Conservation (phyloP, 2,329 filamentous ascomycete genomes). For the Fusarium fracticaudum region DNA sequence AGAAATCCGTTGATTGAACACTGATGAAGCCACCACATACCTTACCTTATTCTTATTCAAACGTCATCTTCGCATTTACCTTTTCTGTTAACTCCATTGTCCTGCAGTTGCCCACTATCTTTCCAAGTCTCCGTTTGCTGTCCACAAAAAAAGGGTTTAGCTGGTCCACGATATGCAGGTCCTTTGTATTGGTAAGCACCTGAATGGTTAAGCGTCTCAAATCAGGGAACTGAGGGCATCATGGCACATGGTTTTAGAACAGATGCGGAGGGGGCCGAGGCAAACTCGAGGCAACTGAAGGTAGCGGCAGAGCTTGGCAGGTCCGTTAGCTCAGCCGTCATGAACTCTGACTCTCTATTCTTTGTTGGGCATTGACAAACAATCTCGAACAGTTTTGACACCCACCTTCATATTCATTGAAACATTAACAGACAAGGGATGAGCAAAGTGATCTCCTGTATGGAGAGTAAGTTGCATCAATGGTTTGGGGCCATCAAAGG, state of each 20-base stretch:
- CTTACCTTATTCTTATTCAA: neutral
- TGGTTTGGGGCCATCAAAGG: neutral
- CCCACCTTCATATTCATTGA: neutral
- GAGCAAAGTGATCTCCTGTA: neutral
- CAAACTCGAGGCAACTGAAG: neutral
- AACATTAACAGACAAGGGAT: neutral
- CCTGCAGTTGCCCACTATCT: conserved; percentile 3
- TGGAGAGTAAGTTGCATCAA: neutral
- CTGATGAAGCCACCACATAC: neutral
- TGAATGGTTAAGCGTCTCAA: neutral
- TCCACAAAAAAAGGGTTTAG: conserved; percentile 11
- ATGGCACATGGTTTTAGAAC: neutral
- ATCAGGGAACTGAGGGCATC: conserved; percentile 16
- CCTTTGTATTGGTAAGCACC: conserved; percentile 25
- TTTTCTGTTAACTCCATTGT: neutral
- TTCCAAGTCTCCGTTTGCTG: neutral
- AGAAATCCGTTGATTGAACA: neutral
- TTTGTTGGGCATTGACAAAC: conserved; percentile 5
- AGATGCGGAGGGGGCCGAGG: neutral
- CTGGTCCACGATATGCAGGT: conserved; percentile 7
- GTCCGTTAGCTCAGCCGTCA: neutral
- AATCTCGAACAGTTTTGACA: neutral
- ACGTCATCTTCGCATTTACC: neutral
- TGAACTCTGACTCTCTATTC: neutral
- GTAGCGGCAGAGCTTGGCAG: neutral